phyloP scores from a whole-genome alignment of 2,329 filamentous ascomycete species.

The Sarocladium kiliense region DNA sequence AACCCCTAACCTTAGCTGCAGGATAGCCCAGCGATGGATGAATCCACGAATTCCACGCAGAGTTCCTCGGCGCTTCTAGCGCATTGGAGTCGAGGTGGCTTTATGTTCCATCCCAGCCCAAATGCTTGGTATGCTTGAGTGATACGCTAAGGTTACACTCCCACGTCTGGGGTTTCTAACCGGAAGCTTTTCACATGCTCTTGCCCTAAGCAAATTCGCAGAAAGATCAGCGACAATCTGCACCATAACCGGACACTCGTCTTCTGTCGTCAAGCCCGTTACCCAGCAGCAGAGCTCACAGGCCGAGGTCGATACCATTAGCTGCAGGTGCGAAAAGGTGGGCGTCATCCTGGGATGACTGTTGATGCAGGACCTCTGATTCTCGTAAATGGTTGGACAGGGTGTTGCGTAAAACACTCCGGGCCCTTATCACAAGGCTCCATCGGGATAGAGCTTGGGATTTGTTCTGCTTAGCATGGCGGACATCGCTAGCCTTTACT shows the following conservation, averaged over 20 bases:
- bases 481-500: background rate
- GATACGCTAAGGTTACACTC: background rate
- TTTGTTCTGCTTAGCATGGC: background rate
- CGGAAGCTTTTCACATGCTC: background rate
- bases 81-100: background rate
- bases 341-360: background rate
- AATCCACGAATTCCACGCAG: slow-evolving; percentile 7
- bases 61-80: slow-evolving; percentile 12
- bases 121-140: slow-evolving; percentile 7
- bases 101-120: background rate
- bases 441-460: background rate
- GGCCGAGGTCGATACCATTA: background rate
- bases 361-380: background rate
- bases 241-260: background rate
- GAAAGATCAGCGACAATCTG: background rate
- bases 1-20: background rate
- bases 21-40: background rate
- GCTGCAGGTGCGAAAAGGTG: background rate
- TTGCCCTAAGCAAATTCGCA: background rate
- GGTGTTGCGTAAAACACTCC: background rate
- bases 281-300: background rate
- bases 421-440: background rate
- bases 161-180: background rate
- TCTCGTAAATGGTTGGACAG: background rate
- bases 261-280: background rate